Evolutionary conservation across 306 rosid genomes (phyloP), one percentile per base, ranked within the genome.

Genomic region (Rosa chinensis): DNA sequence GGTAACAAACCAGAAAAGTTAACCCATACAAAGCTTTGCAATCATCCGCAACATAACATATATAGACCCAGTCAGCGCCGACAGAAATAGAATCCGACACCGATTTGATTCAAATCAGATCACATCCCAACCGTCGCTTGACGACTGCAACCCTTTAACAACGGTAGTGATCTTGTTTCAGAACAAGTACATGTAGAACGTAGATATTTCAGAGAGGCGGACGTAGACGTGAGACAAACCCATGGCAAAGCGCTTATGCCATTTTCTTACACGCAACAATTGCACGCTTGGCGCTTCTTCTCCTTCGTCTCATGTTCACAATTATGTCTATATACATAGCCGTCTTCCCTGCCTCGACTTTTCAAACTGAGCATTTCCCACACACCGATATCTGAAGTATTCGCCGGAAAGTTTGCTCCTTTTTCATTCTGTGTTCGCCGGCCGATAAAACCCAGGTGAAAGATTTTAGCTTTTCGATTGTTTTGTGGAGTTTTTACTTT

Each of bases 211-310:
- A 32, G 18, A 25, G 3, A 74, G 85, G 89, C 93, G 70, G 89
- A 88, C 82, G 90, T 73, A 20, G 97, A 93, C 90, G 76, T 83
- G 95, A 76, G 87, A 55, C 58, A 74, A 68, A 70, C 94, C 37
- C 88, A 89, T 85, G 95, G 62, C 79, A 64, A 72, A 90, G 70
- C 94, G 97, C 82, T 90, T 76, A 49, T 63, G 68, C 78, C 96
- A 52, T 79, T 80, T 73, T 72, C 83, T 83, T 12, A 21, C 99
- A 94, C 97, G 97, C 99, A 86, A 87, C 82, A n/a, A 72, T 89
- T 93, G 83, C 97, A 84, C 89, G 87, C 55, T 37, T 37, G 71
- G 25, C 35, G 56, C 68, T 53, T 64, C 32, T 39, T 55, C 79
- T 32, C 17, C 67, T 0, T 28, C 66, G 43, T 48, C 82, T 44